A percentile compares a stretch with the other conserved stretches of the same genome.
phyloP scores from a whole-genome alignment of 331 rosid genomes.

The Cydonia oblonga region DNA sequence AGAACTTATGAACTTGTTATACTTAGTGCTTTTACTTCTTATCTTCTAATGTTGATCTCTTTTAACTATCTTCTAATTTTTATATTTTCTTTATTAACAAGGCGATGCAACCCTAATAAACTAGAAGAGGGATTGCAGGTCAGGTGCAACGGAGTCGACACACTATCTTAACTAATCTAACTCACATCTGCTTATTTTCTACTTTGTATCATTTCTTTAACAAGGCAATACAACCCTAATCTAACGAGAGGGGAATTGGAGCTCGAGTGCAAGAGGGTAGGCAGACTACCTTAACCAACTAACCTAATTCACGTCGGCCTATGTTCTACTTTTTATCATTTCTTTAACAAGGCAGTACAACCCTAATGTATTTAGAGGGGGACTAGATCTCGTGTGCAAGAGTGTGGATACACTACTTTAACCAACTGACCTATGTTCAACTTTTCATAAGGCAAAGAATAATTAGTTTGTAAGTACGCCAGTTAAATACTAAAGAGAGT shows the following conservation, averaged over 20 bases:
- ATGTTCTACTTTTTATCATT: too few species aligned
- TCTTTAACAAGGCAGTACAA: neutral
- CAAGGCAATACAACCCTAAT: neutral
- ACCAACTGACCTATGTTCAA: neutral
- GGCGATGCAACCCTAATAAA: too few species aligned
- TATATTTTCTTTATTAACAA: too few species aligned
- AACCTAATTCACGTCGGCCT: neutral
- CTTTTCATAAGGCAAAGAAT: neutral
- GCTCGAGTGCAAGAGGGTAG: too few species aligned
- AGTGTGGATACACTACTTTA: too few species aligned
- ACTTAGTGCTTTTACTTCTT: neutral
- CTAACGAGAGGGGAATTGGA: too few species aligned
- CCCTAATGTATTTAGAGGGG: neutral
- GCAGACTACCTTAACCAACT: neutral
- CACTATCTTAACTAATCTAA: too few species aligned
- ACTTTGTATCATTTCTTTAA: neutral
- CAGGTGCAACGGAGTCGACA: too few species aligned
- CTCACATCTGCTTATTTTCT: neutral
- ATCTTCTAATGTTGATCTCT: neutral
- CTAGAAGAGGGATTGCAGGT: too few species aligned
- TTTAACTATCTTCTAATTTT: too few species aligned
- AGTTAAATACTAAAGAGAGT: conserved; percentile 4
- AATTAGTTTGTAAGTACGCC: conserved; percentile 7
- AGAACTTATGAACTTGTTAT: neutral
- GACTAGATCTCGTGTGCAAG: too few species aligned